A percentile compares a stretch with the other conserved stretches of the same genome.
phyloP scores from a whole-genome alignment of 164 flowering plant species.

The Pachysandra terminalis region DNA sequence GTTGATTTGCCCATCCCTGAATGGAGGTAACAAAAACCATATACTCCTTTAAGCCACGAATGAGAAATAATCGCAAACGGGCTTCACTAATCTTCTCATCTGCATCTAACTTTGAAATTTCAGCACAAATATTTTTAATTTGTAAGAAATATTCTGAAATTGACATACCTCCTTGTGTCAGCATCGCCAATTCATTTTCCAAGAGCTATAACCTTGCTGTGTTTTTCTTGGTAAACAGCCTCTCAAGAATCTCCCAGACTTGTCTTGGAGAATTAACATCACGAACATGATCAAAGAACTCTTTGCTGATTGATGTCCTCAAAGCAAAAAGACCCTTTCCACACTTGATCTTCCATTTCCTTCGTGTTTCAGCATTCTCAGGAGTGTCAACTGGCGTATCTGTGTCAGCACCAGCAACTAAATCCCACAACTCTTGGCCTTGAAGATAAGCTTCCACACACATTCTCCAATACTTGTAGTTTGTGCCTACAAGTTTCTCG shows the following conservation, averaged over 20 bases:
- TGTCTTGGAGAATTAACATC: slow-evolving; percentile 16
- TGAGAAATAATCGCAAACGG: neutral
- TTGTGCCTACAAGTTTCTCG: slow-evolving; percentile 14
- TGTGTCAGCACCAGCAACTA: slow-evolving; percentile 1
- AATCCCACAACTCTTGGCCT: slow-evolving; percentile 11
- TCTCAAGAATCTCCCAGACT: slow-evolving; percentile 17
- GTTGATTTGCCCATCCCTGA: too few relatives aligned
- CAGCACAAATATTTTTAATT: slow-evolving; percentile 2
- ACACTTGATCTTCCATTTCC: slow-evolving; percentile 3
- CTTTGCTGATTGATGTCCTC: too few relatives aligned
- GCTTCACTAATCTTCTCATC: neutral
- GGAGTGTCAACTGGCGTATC: neutral
- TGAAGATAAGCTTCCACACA: slow-evolving; percentile 14
- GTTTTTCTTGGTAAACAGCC: too few relatives aligned
- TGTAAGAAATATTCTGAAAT: slow-evolving; percentile 10
- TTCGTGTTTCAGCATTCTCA: too few relatives aligned
- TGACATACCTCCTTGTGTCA: too few relatives aligned
- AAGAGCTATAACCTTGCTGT: slow-evolving; percentile 13
- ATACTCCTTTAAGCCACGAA: slow-evolving; percentile 6
- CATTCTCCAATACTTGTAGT: slow-evolving; percentile 12
- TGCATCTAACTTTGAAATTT: slow-evolving; percentile 2
- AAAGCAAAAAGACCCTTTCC: slow-evolving; percentile 19
- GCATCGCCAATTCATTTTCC: slow-evolving; percentile 20
- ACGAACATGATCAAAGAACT: too few relatives aligned
- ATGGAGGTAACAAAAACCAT: slow-evolving; percentile 4